Conservation (phyloP, 2,329 filamentous ascomycete genomes). For the Byssothecium circinans region DNA sequence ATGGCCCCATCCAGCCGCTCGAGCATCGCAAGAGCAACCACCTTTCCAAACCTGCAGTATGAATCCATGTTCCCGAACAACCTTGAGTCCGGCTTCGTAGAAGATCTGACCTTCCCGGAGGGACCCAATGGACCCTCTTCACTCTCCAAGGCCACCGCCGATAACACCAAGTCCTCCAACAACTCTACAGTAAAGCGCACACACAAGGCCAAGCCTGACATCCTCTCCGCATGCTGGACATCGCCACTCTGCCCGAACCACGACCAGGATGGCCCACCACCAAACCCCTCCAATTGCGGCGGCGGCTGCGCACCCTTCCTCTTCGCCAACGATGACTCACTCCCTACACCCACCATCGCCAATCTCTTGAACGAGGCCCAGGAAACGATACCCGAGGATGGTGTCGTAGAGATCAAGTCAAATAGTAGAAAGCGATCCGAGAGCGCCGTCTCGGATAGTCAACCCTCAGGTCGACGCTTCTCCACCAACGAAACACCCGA, state of each 20-base stretch:
- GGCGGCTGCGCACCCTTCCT: slow-evolving; percentile 46
- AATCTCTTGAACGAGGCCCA: slow-evolving; percentile 32
- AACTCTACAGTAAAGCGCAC: slow-evolving; percentile 32
- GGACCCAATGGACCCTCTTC: slow-evolving; percentile 31
- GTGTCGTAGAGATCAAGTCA: slow-evolving; percentile 42
- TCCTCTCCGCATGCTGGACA: slow-evolving; percentile 46
- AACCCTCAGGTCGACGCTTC: slow-evolving; percentile 36
- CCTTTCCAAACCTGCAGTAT: slow-evolving; percentile 38
- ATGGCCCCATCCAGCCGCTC: slow-evolving; percentile 30
- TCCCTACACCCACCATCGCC: slow-evolving; percentile 33
- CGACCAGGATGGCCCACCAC: slow-evolving; percentile 40
- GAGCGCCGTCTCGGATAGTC: slow-evolving; percentile 32
- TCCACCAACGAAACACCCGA: slow-evolving; percentile 21
- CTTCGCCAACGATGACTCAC: slow-evolving; percentile 39
- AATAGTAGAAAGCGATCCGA: slow-evolving; percentile 41
- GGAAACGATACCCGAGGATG: slow-evolving; percentile 38
- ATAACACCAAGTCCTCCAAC: slow-evolving; percentile 8
- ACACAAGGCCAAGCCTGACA: slow-evolving; percentile 40
- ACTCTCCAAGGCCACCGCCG: slow-evolving; percentile 10
- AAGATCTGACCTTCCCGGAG: slow-evolving; percentile 42
- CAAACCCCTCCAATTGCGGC: slow-evolving; percentile 45
- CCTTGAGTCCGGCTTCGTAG: slow-evolving; percentile 38
- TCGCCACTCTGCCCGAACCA: slow-evolving; percentile 47
- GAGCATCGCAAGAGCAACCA: slow-evolving; percentile 31
- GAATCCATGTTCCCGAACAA: slow-evolving; percentile 43